phyloP scores from a whole-genome alignment of 148 eudicot genomes.

The Limonium bicolor region DNA sequence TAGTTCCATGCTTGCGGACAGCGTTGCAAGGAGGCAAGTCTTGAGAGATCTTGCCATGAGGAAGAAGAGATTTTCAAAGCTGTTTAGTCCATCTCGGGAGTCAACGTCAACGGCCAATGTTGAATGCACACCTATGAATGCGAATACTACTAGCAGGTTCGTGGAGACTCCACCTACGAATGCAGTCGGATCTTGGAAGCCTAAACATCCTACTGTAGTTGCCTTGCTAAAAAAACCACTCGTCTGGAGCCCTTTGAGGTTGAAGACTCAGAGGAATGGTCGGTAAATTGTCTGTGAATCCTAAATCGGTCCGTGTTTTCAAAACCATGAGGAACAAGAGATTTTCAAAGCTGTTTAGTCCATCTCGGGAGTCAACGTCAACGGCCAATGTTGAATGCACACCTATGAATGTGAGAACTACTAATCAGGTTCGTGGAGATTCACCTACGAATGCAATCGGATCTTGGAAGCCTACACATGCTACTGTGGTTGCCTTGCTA shows the following conservation, averaged over 20 bases:
- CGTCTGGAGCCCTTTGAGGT: conserved; percentile 80
- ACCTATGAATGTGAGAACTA: conserved; percentile 26
- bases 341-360: too few relatives aligned
- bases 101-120: too few relatives aligned
- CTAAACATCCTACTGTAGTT: conserved; percentile 78
- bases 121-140: conserved; percentile 41
- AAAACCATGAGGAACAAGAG: too few relatives aligned
- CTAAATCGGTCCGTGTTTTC: too few relatives aligned
- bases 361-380: too few relatives aligned
- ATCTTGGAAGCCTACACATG: conserved; percentile 86
- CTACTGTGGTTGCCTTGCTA: conserved; percentile 71
- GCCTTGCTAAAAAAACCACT: conserved; percentile 61
- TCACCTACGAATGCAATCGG: conserved; percentile 48
- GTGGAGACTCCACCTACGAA: conserved; percentile 75
- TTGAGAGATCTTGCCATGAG: conserved; percentile 55
- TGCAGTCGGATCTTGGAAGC: conserved; percentile 61
- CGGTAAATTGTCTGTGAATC: too few relatives aligned
- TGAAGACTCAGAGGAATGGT: conserved; percentile 20
- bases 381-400: conserved; percentile 48
- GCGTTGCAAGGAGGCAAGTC: conserved; percentile 31
- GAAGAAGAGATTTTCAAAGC: conserved; percentile 52
- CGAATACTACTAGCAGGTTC: conserved; percentile 39
- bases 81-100: conserved; percentile 38
- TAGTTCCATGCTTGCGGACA: conserved; percentile 18
- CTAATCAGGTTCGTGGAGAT: conserved; percentile 68